Base-by-base conservation (phyloP, 345 rosid species). In the Viola odorata region DNA sequence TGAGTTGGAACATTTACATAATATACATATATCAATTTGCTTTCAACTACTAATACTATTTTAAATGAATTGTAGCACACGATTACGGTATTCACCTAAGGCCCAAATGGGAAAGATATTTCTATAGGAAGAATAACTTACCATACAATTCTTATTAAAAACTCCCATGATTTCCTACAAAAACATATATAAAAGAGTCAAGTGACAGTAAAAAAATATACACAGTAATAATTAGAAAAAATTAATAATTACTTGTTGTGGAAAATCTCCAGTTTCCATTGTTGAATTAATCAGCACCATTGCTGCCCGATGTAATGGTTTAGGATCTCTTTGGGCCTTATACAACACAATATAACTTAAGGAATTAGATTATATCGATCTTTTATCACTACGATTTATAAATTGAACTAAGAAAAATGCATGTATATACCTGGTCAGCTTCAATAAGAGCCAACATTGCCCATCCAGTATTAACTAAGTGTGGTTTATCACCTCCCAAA, bases 401-500 rank as follows among this genome's bases (percentile, higher is more conserved):
- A 16, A 4, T 15, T 17, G 17, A 32, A 12, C 57, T 38, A 4
- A 23, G 14, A 14, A n/a, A 7, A 50, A 13, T 3, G 32, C 14
- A 4, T n/a, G 8, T 50, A n/a, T n/a, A 47, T 64, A 82, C 86
- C 83, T 82, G 83, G 7, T 79, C 81, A 64, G 78, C 81, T 47
- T 70, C 81, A 55, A 79, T 74, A 44, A 79, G 86, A n/a, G 83
- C 74, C 69, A 78, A 45, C 79, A 76, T 73, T 16, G 77, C 81
- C 85, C 83, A 81, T 12, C 71, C 69, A 44, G 83, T 81, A 56
- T 72, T 78, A 17, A 76, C 83, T 4, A 73, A 62, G 58, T 78
- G 83, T 41, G 79, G 68, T 36, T 57, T 65, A 49, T 67, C 37
- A n/a, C 72, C 70, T 67, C 61, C 67, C 14, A 78, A 53, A 69